Percentiles rank a stretch among this genome's conserved stretches.
Conservation (phyloP, 768 basidiomycete genomes). For the Lactifluus subvellereus region DNA sequence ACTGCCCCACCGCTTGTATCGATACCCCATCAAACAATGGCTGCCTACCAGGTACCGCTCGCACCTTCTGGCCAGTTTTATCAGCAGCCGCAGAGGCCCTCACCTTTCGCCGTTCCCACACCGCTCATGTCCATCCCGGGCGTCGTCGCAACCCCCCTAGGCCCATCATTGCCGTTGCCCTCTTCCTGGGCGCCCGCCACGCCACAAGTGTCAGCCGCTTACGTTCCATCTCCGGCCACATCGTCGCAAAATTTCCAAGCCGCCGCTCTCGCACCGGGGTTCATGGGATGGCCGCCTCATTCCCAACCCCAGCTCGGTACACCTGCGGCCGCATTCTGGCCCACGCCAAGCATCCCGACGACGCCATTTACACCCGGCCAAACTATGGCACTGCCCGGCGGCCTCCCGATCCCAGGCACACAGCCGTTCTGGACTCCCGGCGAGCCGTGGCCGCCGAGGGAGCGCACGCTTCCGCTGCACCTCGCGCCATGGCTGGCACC, state of each 20-base stretch:
- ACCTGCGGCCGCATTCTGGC: not conserved
- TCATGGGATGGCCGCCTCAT: not conserved
- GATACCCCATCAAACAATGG: not conserved
- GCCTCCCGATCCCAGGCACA: not conserved
- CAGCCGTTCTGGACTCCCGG: slow-evolving; percentile 14
- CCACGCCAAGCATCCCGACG: not conserved
- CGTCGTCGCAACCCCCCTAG: slow-evolving; percentile 8
- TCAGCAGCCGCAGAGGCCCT: slow-evolving; percentile 3
- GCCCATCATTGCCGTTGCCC: slow-evolving; percentile 13
- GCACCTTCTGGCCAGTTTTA: not conserved
- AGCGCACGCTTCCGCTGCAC: slow-evolving; percentile 16
- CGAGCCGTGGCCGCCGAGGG: slow-evolving; percentile 17
- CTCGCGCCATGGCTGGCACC: slow-evolving; percentile 22
- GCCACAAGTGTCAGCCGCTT: slow-evolving; percentile 3
- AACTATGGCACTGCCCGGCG: not conserved
- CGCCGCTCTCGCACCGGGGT: not conserved
- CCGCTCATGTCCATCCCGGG: slow-evolving; percentile 9
- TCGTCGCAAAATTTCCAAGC: not conserved
- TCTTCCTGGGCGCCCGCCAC: slow-evolving; percentile 15
- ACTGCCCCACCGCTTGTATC: not conserved
- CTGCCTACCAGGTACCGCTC: not conserved
- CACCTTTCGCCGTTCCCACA: slow-evolving; percentile 13
- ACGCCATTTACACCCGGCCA: slow-evolving; percentile 12
- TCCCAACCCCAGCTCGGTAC: not conserved
- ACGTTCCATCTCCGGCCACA: slow-evolving; percentile 8